Base-by-base conservation (phyloP, 2,329 filamentous ascomycete species). In the Hirsutella rhossiliensis region DNA sequence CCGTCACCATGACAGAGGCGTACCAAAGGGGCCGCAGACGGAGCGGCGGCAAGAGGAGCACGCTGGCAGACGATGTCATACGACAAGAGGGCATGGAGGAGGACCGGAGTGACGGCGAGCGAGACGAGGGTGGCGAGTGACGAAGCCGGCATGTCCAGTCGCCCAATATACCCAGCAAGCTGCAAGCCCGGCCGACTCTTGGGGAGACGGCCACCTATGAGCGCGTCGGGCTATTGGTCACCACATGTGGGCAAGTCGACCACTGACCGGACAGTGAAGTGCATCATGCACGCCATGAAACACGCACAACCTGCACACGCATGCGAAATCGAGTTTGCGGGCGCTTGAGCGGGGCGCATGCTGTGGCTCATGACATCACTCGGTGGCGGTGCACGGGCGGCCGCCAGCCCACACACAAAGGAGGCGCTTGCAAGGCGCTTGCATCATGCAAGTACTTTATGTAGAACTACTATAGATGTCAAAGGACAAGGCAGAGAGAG, bases 1-100 rank as follows among this genome's bases (percentile, higher is more conserved):
- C 76, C 0, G 67, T 78, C 28, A 79, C 75, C 3, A 66, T 65
- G 48, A 73, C 73, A 8, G 66, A 71, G 31, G 66, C 70, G 7
- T 76, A 69, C 45, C 66, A 69, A 50, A 61, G 63, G 40, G 67
- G 67, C 2, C 58, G 62, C 34, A 64, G 64, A 39, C 59, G 62
- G 54, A 58, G 43, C 48, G 56, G 46, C 50, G 62, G 45, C 53
- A 56, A 47, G 52, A 57, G 51, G 43, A 63, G 52, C 42, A 58
- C 56, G n/a, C 45, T 62, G 43, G 61, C 59, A 3, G 61, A 63
- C 38, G 60, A 64, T 9, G 48, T 62, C 11, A 56, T 63, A 38
- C 56, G 51, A 9, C 49, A 60, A 46, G 48, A 17, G 47, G 47
- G 7, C 40, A 49, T 29, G 45, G 48, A 48, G 45, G 48, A 48